Evolutionary conservation across 345 rosid genomes (phyloP).

Genomic region (Murraya koenigii): DNA sequence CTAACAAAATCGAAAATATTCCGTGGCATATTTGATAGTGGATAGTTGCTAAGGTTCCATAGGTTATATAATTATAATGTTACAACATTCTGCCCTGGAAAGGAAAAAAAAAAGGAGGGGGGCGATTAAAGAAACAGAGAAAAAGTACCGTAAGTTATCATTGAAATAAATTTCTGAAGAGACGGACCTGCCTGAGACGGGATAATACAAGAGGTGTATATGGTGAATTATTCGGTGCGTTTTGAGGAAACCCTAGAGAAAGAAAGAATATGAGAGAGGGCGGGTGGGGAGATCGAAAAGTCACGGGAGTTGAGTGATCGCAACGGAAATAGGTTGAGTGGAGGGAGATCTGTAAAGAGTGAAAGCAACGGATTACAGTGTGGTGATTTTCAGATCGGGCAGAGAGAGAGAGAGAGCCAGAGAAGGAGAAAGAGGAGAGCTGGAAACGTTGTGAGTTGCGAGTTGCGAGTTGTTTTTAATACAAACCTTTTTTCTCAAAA

Average conservation of each 20-base stretch:
- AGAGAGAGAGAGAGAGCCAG: background rate
- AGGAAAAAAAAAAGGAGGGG: background rate
- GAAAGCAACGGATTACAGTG: conserved; percentile 14
- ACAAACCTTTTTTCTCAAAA: background rate
- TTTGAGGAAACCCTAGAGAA: conserved; percentile 39
- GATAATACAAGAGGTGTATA: background rate
- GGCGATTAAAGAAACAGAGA: background rate
- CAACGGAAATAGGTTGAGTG: background rate
- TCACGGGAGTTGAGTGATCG: conserved; percentile 26
- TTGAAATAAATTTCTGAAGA: background rate
- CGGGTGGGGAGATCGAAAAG: background rate
- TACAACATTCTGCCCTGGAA: background rate
- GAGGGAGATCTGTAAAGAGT: conserved; percentile 21
- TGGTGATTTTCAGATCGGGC: conserved; percentile 31
- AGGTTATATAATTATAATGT: background rate
- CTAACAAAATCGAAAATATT: background rate
- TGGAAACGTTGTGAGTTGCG: background rate
- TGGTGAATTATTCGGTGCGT: background rate
- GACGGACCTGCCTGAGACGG: conserved; percentile 33
- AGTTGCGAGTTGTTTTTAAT: background rate
- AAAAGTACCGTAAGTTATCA: background rate
- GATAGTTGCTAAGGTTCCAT: background rate
- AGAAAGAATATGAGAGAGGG: conserved; percentile 9
- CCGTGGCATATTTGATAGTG: background rate
- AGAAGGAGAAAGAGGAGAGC: background rate